These are phyloP conservation scores for Xylariaceae sp. DNA, from an alignment of 2,329 filamentous ascomycete genomes.

Conservation along the genomic window DNA sequence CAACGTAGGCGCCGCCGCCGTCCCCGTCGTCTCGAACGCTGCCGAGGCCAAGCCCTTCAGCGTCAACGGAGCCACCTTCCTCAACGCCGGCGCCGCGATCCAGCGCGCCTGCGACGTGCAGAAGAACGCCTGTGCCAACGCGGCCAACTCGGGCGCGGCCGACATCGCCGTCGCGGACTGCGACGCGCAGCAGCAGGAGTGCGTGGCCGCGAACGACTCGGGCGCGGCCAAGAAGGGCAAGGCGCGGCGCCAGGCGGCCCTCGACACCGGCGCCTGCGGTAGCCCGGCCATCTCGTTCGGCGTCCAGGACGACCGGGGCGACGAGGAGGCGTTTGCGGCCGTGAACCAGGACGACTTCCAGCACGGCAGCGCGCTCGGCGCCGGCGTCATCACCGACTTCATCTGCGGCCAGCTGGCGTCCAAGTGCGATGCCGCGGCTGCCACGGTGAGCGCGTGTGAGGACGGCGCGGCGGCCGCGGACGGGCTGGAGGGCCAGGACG, in stretches of 20 bases:
- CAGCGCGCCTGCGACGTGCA: slow-evolving; percentile 46
- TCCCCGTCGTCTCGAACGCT: slow-evolving; percentile 34
- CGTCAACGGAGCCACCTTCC: slow-evolving; percentile 54
- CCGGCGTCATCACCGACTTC: slow-evolving; percentile 32
- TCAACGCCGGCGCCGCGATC: slow-evolving; percentile 39
- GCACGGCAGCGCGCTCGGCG: slow-evolving; percentile 43
- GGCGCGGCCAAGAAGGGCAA: slow-evolving; percentile 10
- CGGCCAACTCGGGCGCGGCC: slow-evolving; percentile 38
- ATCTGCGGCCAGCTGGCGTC: slow-evolving; percentile 32
- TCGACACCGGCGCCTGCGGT: slow-evolving; percentile 42
- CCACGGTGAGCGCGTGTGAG: slow-evolving; percentile 29
- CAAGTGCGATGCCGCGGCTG: slow-evolving; percentile 30
- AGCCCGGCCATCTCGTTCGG: slow-evolving; percentile 47
- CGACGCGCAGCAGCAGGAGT: slow-evolving; percentile 37
- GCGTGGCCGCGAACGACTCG: slow-evolving; percentile 29
- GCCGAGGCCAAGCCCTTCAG: slow-evolving; percentile 38
- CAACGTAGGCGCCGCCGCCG: slow-evolving; percentile 36
- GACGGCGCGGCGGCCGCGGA: slow-evolving; percentile 28
- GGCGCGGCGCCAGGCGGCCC: slow-evolving; percentile 5
- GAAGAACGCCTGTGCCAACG: slow-evolving; percentile 46
- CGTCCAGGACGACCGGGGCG: slow-evolving; percentile 42
- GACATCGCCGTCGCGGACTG: slow-evolving; percentile 36
- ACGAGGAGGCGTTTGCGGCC: slow-evolving; percentile 37
- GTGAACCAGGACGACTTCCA: slow-evolving; percentile 40
- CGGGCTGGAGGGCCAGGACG: slow-evolving; percentile 29